Conservation (phyloP, 2,329 filamentous ascomycete genomes). For the Ascochyta pisi region DNA sequence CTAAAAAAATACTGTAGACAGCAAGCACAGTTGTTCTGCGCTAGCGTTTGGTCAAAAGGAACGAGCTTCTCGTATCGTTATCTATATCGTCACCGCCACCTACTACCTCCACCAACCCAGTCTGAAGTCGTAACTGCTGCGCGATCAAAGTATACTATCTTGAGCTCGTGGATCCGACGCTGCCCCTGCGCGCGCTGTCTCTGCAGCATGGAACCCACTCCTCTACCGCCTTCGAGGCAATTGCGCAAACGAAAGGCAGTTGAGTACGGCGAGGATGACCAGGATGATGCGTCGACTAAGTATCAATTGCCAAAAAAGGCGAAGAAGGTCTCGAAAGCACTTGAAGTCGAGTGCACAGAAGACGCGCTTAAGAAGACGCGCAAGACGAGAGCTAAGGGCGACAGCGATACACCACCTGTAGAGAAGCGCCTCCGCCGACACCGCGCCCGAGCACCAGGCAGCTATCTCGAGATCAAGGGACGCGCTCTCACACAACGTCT, state of each 20-base stretch:
- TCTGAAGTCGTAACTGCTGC: not conserved
- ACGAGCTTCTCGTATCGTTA: not conserved
- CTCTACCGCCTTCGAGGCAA: not conserved
- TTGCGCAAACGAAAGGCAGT: slow-evolving; percentile 35
- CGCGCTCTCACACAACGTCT: slow-evolving; percentile 62
- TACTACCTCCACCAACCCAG: not conserved
- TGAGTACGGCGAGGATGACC: slow-evolving; percentile 18
- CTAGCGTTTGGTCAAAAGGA: too few relatives aligned
- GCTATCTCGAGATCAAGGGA: slow-evolving; percentile 56
- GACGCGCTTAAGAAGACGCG: slow-evolving; percentile 22
- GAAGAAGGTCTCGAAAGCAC: not conserved
- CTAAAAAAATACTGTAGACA: too few relatives aligned
- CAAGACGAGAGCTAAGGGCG: slow-evolving; percentile 29
- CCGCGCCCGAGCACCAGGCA: slow-evolving; percentile 52
- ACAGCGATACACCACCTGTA: slow-evolving; percentile 20
- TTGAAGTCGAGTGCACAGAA: slow-evolving; percentile 13
- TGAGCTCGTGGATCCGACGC: not conserved
- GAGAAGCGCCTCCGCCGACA: slow-evolving; percentile 45
- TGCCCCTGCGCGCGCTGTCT: not conserved
- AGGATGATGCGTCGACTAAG: not conserved
- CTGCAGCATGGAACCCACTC: not conserved
- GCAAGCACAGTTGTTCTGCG: too few relatives aligned
- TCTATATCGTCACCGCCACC: slow-evolving; percentile 12
- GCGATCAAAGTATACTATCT: not conserved
- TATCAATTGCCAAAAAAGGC: slow-evolving; percentile 12